These are phyloP conservation scores for Leucocoprinus leucothites DNA, from an alignment of 768 basidiomycete species.

Conservation along the genomic window DNA sequence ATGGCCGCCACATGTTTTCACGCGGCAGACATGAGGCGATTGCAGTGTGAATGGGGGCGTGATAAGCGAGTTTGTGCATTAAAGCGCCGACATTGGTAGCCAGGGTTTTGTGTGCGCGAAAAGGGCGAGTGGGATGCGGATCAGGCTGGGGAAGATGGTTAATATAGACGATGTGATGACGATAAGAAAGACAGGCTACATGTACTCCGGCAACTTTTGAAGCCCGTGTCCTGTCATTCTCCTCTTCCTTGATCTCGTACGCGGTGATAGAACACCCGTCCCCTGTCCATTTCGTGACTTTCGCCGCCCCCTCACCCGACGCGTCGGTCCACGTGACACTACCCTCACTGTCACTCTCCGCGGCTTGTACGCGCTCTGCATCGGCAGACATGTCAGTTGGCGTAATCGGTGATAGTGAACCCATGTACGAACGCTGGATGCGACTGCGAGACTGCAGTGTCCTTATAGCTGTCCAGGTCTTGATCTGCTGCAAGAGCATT, in stretches of 20 bases:
- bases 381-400: slow-evolving; percentile 1
- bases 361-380: slow-evolving; percentile 7
- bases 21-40: slow-evolving; percentile 16
- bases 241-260: background rate
- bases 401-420: background rate
- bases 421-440: background rate
- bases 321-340: slow-evolving; percentile 10
- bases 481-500: slow-evolving; percentile 5
- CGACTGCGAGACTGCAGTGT: background rate
- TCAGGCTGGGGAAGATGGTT: slow-evolving; percentile 8
- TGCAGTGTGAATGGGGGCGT: slow-evolving; percentile 4
- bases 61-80: slow-evolving; percentile 1
- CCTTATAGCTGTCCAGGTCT: slow-evolving; percentile 5
- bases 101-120: slow-evolving; percentile 2
- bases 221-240: slow-evolving; percentile 3
- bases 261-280: slow-evolving; percentile 2
- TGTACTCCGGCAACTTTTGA: background rate
- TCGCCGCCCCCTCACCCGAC: background rate
- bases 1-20: slow-evolving; percentile 12
- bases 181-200: background rate
- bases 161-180: slow-evolving; percentile 3
- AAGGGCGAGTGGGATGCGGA: slow-evolving; percentile 9
- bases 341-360: background rate
- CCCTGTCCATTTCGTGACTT: background rate
- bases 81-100: slow-evolving; percentile 5